These are phyloP conservation scores for Pyrus betulifolia DNA, from an alignment of 306 rosid genomes.

Conservation along the genomic window DNA sequence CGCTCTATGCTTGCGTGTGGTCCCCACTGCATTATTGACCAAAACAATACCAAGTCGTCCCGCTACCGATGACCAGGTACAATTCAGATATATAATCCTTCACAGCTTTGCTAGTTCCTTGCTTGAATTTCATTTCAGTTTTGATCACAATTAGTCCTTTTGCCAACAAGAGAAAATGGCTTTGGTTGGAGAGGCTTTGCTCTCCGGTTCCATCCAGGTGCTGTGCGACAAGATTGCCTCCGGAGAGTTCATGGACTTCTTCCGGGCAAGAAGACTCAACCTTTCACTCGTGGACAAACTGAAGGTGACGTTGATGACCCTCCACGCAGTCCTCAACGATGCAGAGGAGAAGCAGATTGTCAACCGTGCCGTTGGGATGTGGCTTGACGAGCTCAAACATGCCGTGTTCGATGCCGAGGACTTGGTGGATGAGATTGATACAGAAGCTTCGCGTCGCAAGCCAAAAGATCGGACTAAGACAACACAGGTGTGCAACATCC, in stretches of 20 bases:
- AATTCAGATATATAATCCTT: no score
- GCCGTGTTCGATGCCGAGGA: neutral
- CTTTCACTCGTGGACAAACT: neutral
- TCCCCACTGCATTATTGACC: neutral
- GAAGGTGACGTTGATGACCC: neutral
- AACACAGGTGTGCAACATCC: neutral
- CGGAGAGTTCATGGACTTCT: neutral
- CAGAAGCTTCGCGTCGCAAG: neutral
- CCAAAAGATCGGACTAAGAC: neutral
- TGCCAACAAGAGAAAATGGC: neutral
- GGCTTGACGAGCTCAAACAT: neutral
- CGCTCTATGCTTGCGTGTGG: no score
- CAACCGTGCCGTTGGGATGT: neutral
- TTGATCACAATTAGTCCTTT: neutral
- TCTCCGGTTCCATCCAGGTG: neutral
- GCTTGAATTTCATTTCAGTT: no score
- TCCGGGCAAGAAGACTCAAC: neutral
- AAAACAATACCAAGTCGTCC: no score
- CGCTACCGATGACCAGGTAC: no score
- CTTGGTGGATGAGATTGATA: neutral
- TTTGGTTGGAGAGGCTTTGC: neutral
- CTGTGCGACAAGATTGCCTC: neutral
- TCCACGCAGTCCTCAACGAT: neutral
- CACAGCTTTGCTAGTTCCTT: no score
- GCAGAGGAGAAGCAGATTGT: neutral